phyloP scores from a whole-genome alignment of 2,329 filamentous ascomycete genomes.

The Arachnomyces sp. region DNA sequence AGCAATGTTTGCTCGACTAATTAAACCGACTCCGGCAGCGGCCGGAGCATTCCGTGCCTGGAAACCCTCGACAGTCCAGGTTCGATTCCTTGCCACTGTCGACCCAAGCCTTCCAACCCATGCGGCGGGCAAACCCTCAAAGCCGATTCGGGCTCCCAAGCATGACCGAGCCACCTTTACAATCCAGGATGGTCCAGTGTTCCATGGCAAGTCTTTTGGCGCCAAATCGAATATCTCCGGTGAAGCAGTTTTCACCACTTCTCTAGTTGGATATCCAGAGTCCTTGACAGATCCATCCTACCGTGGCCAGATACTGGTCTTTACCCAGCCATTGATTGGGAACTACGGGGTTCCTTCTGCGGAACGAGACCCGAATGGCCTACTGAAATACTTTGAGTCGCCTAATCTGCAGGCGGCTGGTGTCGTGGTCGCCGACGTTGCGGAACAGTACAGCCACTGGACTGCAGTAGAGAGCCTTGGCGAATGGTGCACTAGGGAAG shows the following conservation, averaged over 20 bases:
- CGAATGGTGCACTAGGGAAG: conserved; percentile 93
- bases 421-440: conserved; percentile 91
- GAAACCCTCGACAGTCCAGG: conserved; percentile 26
- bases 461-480: conserved; percentile 90
- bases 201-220: conserved; percentile 92
- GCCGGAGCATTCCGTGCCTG: conserved; percentile 37
- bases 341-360: conserved; percentile 95
- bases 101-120: conserved; percentile 57
- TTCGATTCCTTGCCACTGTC: conserved; percentile 55
- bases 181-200: conserved; percentile 91
- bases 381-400: conserved; percentile 96
- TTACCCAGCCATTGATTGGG: conserved; percentile 94
- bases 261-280: conserved; percentile 94
- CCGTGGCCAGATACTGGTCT: conserved; percentile 84
- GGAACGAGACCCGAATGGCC: conserved; percentile 75
- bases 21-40: conserved; percentile 46
- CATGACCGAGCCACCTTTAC: conserved; percentile 85
- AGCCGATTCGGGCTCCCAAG: conserved; percentile 62
- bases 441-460: conserved; percentile 94
- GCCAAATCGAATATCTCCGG: conserved; percentile 95
- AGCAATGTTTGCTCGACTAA: conserved; percentile 49
- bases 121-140: conserved; percentile 57
- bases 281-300: conserved; percentile 65
- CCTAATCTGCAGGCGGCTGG: conserved; percentile 95
- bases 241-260: conserved; percentile 97